phyloP scores from a whole-genome alignment of 2,329 filamentous ascomycete species.

The Plenodomus biglobosus region DNA sequence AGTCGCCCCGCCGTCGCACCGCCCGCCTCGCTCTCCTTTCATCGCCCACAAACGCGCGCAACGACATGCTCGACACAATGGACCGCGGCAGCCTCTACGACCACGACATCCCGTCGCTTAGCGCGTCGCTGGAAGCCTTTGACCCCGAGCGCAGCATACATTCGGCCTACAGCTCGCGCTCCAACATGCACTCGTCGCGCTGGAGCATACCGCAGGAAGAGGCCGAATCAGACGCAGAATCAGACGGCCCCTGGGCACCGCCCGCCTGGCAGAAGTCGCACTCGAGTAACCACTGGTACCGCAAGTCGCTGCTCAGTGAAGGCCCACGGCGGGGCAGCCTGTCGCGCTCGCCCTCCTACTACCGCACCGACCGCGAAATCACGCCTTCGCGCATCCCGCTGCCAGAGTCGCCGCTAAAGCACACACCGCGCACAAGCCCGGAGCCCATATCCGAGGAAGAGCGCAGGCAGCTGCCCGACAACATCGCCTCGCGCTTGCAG shows the following conservation, averaged over 20 bases:
- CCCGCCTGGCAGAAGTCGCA: conserved; percentile 62
- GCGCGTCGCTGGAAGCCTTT: conserved; percentile 44
- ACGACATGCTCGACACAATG: conserved; percentile 33
- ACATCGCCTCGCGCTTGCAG: conserved; percentile 42
- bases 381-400: conserved; percentile 61
- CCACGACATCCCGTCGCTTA: conserved; percentile 43
- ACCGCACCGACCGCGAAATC: conserved; percentile 55
- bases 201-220: conserved; percentile 40
- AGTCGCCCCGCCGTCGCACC: background rate
- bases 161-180: conserved; percentile 55
- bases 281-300: conserved; percentile 60
- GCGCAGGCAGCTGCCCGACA: conserved; percentile 30
- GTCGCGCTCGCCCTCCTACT: conserved; percentile 61
- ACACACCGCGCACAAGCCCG: conserved; percentile 57
- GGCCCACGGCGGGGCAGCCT: conserved; percentile 45
- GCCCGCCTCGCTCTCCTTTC: background rate
- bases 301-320: conserved; percentile 45
- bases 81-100: conserved; percentile 42
- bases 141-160: conserved; percentile 43
- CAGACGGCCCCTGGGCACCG: conserved; percentile 62
- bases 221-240: conserved; percentile 50
- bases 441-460: conserved; percentile 43
- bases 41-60: conserved; percentile 4
- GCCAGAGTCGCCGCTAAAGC: conserved; percentile 61
- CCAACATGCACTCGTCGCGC: conserved; percentile 60